Evolutionary conservation across 345 rosid species (phyloP).

Genomic region (Corchorus capsularis): DNA sequence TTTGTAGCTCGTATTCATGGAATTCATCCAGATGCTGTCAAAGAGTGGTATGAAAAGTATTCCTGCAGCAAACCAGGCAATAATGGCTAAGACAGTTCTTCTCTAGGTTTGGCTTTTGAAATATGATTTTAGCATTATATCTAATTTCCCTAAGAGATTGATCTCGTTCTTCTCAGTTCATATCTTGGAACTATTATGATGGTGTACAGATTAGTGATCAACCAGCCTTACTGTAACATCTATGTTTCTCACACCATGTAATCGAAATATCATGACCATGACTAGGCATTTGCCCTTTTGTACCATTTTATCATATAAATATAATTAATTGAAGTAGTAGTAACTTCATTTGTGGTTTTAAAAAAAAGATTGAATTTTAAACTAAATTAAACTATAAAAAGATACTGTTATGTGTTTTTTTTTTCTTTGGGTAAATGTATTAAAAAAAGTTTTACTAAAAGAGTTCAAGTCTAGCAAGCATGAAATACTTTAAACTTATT

Average conservation of each 20-base stretch:
- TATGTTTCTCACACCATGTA: background rate
- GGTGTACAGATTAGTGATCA: background rate
- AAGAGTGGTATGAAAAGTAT: conserved; percentile 55
- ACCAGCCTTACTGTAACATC: too few species aligned
- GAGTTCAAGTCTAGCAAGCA: too few species aligned
- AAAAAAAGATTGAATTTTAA: background rate
- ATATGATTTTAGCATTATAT: conserved; percentile 10
- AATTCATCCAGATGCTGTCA: conserved; percentile 68
- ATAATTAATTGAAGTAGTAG: background rate
- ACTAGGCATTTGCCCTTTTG: too few species aligned
- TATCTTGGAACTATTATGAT: background rate
- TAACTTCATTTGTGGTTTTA: background rate
- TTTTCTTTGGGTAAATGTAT: too few species aligned
- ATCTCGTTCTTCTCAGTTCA: background rate
- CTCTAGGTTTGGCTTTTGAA: conserved; percentile 5
- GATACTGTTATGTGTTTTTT: too few species aligned
- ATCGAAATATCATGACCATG: too few species aligned
- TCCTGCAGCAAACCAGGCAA: conserved; percentile 27
- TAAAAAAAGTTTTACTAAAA: too few species aligned
- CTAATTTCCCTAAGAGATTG: background rate
- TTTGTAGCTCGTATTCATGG: conserved; percentile 51
- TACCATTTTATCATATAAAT: background rate
- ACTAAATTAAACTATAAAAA: too few species aligned
- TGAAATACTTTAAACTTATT: too few species aligned
- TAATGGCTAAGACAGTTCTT: background rate